Evolutionary conservation across 2,329 filamentous ascomycete genomes (phyloP), one percentile per base, ranked within the genome.

Genomic region (Fusarium sp.): DNA sequence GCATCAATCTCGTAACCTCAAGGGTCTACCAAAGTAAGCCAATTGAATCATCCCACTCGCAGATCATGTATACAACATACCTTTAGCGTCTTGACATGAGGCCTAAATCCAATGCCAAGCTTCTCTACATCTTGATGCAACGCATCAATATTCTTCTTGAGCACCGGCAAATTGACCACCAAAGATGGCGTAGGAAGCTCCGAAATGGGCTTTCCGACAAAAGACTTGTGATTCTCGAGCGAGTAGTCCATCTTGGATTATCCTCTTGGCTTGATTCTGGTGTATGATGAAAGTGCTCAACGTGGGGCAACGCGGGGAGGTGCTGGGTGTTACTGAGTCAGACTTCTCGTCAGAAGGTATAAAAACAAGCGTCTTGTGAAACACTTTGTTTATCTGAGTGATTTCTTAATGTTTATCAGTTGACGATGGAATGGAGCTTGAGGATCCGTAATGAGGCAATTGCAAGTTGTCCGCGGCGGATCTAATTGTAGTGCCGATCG

Each of bases 61-160:
- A 2, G 4, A 11, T 18, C 5, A 15, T 20, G 7, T 18, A n/a
- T 5, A 6, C 1, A 20, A 38, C 34, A 4, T 42, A 81, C 82
- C 77, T 84, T 84, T 25, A 83, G 75, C 0, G 82, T 84, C 68
- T 84, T 84, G n/a, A 84, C 79, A 67, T 84, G 82, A 20, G 82
- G 81, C 22, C 82, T 72, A 27, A 84, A 83, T 6, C 70, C 63
- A 29, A 84, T 78, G 0, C 78, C 79, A 0, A 82, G 65, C 20
- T 73, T 74, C 24, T 82, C 77, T 12, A 83, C 81, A 78, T 84
- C 81, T 3, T 72, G 70, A 20, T 80, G 79, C 3, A 84, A 63
- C 9, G 63, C 74, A 5, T 77, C 70, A 42, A 81, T 77, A 50
- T 84, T 84, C 34, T 63, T 74, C 71, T 83, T 76, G 5, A 84